Conservation (phyloP, 2,329 filamentous ascomycete genomes). For the Penicillium sp. region DNA sequence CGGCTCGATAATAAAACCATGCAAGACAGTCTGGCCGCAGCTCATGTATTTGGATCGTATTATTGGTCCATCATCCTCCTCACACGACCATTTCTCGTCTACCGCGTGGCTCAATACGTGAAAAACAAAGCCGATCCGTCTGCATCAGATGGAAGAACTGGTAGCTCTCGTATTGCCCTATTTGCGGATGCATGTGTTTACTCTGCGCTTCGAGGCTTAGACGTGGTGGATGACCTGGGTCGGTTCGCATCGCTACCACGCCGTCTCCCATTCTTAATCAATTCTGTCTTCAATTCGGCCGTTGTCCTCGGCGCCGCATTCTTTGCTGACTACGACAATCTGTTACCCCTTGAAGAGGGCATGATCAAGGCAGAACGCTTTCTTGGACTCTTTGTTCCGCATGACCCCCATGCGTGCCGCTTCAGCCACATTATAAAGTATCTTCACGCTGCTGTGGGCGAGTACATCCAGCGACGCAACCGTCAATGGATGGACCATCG, state of each 20-base stretch:
- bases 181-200: constrained; percentile 48
- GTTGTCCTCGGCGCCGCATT: constrained; percentile 48
- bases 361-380: constrained; percentile 38
- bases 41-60: constrained; percentile 54
- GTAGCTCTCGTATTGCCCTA: constrained; percentile 34
- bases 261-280: constrained; percentile 48
- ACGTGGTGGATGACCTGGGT: constrained; percentile 41
- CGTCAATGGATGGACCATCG: constrained; percentile 42
- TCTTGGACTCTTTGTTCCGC: constrained; percentile 33
- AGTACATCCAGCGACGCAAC: constrained; percentile 40
- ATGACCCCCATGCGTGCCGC: constrained; percentile 39
- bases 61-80: constrained; percentile 57
- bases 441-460: constrained; percentile 39
- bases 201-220: constrained; percentile 42
- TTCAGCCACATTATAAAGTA: constrained; percentile 41
- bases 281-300: constrained; percentile 48
- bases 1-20: constrained; percentile 41
- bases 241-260: constrained; percentile 39
- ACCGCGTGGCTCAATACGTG: constrained; percentile 48
- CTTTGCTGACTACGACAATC: constrained; percentile 48
- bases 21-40: constrained; percentile 45
- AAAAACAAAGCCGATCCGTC: constrained; percentile 28
- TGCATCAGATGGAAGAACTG: constrained; percentile 21
- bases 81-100: constrained; percentile 56
- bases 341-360: constrained; percentile 36